A percentile compares a stretch with the other conserved stretches of the same genome.
phyloP scores from a whole-genome alignment of 768 basidiomycete species.

The Termitomyces sp. region DNA sequence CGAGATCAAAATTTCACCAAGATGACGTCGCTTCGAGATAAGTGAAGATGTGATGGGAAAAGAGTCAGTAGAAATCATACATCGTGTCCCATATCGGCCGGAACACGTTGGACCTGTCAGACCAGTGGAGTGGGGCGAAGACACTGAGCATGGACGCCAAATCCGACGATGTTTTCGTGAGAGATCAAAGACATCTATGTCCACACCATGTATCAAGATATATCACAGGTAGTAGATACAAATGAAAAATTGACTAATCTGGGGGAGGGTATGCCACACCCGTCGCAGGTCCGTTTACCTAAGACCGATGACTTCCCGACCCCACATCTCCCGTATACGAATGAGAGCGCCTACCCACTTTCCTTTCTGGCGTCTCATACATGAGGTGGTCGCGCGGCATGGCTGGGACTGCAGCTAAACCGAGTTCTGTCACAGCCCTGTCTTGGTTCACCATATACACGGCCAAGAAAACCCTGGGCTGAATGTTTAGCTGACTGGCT shows the following conservation, averaged over 20 bases:
- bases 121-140: background rate
- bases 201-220: background rate
- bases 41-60: background rate
- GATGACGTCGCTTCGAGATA: background rate
- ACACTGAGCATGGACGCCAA: background rate
- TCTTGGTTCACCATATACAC: background rate
- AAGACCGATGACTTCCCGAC: background rate
- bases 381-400: background rate
- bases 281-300: background rate
- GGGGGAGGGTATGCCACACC: background rate
- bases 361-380: background rate
- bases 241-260: background rate
- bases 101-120: background rate
- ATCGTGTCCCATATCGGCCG: background rate
- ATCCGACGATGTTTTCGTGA: background rate
- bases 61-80: background rate
- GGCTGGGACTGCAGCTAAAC: background rate
- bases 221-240: background rate
- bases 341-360: background rate
- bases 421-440: background rate
- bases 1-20: background rate
- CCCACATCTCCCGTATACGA: too few relatives aligned
- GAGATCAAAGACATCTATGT: background rate
- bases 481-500: background rate
- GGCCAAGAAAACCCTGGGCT: background rate